Base-by-base conservation (phyloP, 306 rosid species). In the Phaseolus lunatus region DNA sequence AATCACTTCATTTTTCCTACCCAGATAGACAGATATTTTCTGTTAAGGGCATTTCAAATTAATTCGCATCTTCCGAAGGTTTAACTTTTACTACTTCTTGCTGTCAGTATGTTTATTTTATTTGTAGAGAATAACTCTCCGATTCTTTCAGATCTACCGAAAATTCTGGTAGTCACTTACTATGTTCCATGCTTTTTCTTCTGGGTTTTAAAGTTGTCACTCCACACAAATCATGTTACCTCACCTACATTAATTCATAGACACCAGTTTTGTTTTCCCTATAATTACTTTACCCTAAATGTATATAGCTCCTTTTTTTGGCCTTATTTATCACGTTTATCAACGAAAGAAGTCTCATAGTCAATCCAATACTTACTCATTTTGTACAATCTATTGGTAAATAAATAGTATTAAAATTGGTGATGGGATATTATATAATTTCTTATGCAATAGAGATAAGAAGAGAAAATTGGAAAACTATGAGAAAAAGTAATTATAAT, bases 141-240 rank as follows among this genome's bases (percentile, higher is more conserved):
- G 57, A 7, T 27, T 73, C 61, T 52, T 80, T 72, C 73, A 76
- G 84, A 84, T 80, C 84, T 80, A 69, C 62, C 19, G 11, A 61
- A 63, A 52, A 13, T 9, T 23, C 33, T 22, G 11, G 11, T 35
- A 33, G 50, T 49, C 7, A 29, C 49, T 19, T 41, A 0, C 23
- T 44, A 7, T 67, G 78, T 65, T 59, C 19, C 27, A 13, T 74
- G 27, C 7, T 20, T 68, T 62, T 61, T 59, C 52, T 83, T 47
- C 56, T 61, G 83, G 78, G 35, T 66, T 52, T 78, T 5, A 54
- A 19, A 67, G 27, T 72, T 37, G 67, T 10, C 13, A 50, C 70
- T 61, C 10, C 39, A 14, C 47, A 35, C 72, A 66, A 61, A 58
- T 35, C 65, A 27, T 31, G 23, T 41, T 31, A 44, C 37, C 69